Percentiles rank a stretch among this genome's conserved stretches.
phyloP scores from a whole-genome alignment of 768 basidiomycete genomes.

The Lactarius vividus region DNA sequence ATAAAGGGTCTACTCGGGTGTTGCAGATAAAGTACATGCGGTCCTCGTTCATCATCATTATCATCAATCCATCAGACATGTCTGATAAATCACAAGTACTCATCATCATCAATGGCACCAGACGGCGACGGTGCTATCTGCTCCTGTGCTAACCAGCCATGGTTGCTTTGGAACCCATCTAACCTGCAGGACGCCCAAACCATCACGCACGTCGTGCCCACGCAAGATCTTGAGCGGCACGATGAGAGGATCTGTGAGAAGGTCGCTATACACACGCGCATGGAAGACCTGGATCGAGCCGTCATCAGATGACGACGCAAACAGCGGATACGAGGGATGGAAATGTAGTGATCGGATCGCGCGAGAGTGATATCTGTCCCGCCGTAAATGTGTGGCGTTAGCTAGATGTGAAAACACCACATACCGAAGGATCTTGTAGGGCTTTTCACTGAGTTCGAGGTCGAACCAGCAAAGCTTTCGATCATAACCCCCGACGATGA shows the following conservation, averaged over 20 bases:
- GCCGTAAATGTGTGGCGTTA: conserved; percentile 1
- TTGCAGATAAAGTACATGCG: conserved; percentile 10
- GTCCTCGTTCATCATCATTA: background rate
- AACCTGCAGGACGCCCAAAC: conserved; percentile 87
- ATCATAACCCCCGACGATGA: conserved; percentile 97
- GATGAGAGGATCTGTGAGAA: conserved; percentile 96
- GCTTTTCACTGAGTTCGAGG: conserved; percentile 92
- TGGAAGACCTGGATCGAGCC: conserved; percentile 98
- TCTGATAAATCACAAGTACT: conserved; percentile 11
- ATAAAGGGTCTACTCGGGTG: background rate
- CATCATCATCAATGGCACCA: conserved; percentile 68
- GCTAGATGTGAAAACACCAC: conserved; percentile 11
- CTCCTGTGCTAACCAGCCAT: conserved; percentile 90
- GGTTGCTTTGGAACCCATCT: conserved; percentile 88
- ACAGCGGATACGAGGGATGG: conserved; percentile 92
- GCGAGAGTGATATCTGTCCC: conserved; percentile 80
- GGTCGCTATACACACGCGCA: conserved; percentile 87
- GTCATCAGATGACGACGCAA: conserved; percentile 95
- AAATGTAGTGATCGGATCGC: conserved; percentile 93
- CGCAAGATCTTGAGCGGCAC: conserved; percentile 95
- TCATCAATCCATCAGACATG: background rate
- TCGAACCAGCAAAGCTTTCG: conserved; percentile 99
- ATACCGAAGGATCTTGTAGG: conserved; percentile 92
- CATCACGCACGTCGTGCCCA: conserved; percentile 84
- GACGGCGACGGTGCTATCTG: conserved; percentile 83